These are phyloP conservation scores for Mucor velutinosus DNA, from an alignment of 371 early-diverging fungal genomes.

Conservation along the genomic window DNA sequence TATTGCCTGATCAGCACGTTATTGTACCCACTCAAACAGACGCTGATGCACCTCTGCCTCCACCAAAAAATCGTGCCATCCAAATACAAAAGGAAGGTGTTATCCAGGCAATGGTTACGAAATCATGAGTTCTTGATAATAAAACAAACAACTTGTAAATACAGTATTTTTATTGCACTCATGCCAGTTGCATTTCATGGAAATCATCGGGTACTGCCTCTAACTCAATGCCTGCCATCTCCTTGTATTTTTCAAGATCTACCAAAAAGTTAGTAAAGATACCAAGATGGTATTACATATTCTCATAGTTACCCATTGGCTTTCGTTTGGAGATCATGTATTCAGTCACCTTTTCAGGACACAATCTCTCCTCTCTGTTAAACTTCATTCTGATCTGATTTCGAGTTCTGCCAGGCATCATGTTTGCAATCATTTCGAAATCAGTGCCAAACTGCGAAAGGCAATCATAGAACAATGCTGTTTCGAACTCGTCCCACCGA, in stretches of 20 bases:
- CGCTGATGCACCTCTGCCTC: slow-evolving; percentile 14
- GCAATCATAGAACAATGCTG: slow-evolving; percentile 66
- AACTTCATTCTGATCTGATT: slow-evolving; percentile 69
- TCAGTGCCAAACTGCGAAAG: slow-evolving; percentile 78
- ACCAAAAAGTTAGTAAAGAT: neutral
- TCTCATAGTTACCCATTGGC: slow-evolving; percentile 41
- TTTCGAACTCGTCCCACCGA: slow-evolving; percentile 62
- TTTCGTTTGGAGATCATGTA: slow-evolving; percentile 49
- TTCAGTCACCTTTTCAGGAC: slow-evolving; percentile 57
- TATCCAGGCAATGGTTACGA: slow-evolving; percentile 25
- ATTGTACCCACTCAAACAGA: slow-evolving; percentile 21
- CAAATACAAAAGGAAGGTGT: slow-evolving; percentile 26
- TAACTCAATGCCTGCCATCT: slow-evolving; percentile 26
- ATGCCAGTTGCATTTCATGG: slow-evolving; percentile 22
- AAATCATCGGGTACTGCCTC: slow-evolving; percentile 41
- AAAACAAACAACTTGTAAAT: neutral
- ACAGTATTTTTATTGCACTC: neutral
- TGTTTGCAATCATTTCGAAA: slow-evolving; percentile 64
- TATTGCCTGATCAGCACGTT: slow-evolving; percentile 19
- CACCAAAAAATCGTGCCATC: slow-evolving; percentile 16
- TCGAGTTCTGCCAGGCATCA: slow-evolving; percentile 63
- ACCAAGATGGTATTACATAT: neutral
- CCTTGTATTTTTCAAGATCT: slow-evolving; percentile 25
- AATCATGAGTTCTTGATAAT: neutral
- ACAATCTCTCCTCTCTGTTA: slow-evolving; percentile 62